Percentiles rank a stretch among this genome's conserved stretches.
phyloP scores from a whole-genome alignment of 2,329 filamentous ascomycete species.

The Penicillium sp. region DNA sequence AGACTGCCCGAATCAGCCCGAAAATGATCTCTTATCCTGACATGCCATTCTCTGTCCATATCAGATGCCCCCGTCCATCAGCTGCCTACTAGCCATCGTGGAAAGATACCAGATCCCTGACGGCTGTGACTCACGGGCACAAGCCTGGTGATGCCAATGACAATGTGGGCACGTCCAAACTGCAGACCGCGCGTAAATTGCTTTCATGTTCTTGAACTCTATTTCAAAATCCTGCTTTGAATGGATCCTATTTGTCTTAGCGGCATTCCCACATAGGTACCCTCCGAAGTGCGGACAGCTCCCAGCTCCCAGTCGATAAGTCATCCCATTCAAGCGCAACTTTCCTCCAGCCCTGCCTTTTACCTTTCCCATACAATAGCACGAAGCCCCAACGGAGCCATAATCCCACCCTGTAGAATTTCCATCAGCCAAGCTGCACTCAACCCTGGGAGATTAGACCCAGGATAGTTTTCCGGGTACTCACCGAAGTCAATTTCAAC shows the following conservation, averaged over 20 bases:
- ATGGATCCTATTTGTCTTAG: no score
- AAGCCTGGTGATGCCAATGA: no score
- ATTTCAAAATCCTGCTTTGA: background rate
- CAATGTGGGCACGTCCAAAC: background rate
- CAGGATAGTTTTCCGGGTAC: slow-evolving; percentile 4
- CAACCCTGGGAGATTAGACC: background rate
- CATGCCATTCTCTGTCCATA: background rate
- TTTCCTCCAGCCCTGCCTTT: background rate
- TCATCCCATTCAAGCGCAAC: background rate
- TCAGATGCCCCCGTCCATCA: slow-evolving; percentile 13
- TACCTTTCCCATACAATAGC: slow-evolving; percentile 17
- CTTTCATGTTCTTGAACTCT: background rate
- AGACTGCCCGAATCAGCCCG: slow-evolving; percentile 79
- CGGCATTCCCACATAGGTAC: no score
- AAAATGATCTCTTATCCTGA: slow-evolving; percentile 65
- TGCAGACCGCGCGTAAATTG: background rate
- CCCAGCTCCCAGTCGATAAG: background rate
- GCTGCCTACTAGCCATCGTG: background rate
- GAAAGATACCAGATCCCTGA: no score
- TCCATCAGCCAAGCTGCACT: background rate
- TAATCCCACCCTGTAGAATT: slow-evolving; percentile 25
- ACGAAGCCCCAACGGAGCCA: slow-evolving; percentile 26
- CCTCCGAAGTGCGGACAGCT: background rate
- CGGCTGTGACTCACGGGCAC: no score
- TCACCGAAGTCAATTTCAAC: slow-evolving; percentile 31